phyloP scores from a whole-genome alignment of 257 asterid genomes.

The Nicotiana tabacum region DNA sequence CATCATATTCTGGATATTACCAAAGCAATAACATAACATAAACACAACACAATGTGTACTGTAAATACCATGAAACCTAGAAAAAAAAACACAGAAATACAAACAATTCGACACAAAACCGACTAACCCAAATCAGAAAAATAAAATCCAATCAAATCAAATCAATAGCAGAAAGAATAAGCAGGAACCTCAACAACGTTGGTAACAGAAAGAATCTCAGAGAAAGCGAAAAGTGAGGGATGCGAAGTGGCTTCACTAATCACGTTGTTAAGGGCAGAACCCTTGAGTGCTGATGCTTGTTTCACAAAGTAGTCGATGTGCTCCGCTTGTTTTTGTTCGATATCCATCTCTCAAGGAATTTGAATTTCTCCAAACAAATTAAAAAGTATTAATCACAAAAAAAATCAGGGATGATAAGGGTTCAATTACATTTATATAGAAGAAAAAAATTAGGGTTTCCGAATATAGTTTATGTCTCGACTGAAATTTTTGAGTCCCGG shows the following conservation, averaged over 20 bases:
- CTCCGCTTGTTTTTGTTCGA: slow-evolving; percentile 84
- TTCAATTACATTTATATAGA: not conserved
- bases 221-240: slow-evolving; percentile 90
- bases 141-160: not conserved
- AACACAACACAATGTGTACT: not conserved
- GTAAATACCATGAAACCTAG: not conserved
- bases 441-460: slow-evolving; percentile 7
- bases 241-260: slow-evolving; percentile 89
- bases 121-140: not conserved
- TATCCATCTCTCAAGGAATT: slow-evolving; percentile 48
- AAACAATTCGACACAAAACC: not conserved
- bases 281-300: slow-evolving; percentile 51
- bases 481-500: not conserved
- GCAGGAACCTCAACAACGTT: slow-evolving; percentile 50
- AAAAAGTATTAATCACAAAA: not conserved
- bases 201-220: slow-evolving; percentile 83
- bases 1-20: not conserved
- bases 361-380: slow-evolving; percentile 1
- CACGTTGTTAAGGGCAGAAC: slow-evolving; percentile 49
- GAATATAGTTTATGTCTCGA: not conserved
- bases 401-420: not conserved
- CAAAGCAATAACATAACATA: not conserved
- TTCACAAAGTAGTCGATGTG: slow-evolving; percentile 73
- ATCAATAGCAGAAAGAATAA: not conserved
- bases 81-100: too few relatives aligned